Percentiles rank a stretch among this genome's conserved stretches.
Conservation (phyloP, 2,329 filamentous ascomycete species). For the Diaporthe aspalathi region DNA sequence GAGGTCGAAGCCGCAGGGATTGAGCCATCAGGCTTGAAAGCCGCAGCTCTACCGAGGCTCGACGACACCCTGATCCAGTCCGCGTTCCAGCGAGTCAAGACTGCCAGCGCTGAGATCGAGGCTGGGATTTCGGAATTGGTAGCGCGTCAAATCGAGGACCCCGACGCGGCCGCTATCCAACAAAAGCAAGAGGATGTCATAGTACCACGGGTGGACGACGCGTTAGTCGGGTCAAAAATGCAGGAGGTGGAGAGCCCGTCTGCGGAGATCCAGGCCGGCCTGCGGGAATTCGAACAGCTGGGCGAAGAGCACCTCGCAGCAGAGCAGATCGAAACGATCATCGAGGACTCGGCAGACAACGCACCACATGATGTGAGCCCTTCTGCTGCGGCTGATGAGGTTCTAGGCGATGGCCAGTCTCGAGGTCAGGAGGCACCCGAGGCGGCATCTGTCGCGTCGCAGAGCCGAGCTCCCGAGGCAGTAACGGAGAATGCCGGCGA, state of each 20-base stretch:
- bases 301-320: slow-evolving; percentile 2
- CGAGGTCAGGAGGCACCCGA: background rate
- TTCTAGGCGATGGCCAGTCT: background rate
- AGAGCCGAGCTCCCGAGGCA: slow-evolving; percentile 15
- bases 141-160: slow-evolving; percentile 34
- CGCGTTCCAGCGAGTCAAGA: slow-evolving; percentile 33
- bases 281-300: background rate
- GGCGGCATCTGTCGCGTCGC: slow-evolving; percentile 19
- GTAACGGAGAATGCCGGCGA: background rate
- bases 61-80: slow-evolving; percentile 31
- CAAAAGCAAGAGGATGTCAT: background rate
- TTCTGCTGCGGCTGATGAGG: background rate
- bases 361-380: background rate
- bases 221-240: background rate
- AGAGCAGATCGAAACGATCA: background rate
- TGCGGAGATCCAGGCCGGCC: background rate
- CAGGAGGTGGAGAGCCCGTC: background rate
- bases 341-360: slow-evolving; percentile 5
- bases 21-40: slow-evolving; percentile 2
- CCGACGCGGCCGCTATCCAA: slow-evolving; percentile 16
- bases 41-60: slow-evolving; percentile 10
- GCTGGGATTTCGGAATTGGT: slow-evolving; percentile 43
- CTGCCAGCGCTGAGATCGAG: slow-evolving; percentile 41
- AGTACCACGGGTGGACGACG: background rate
- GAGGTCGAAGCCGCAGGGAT: slow-evolving; percentile 5